A percentile compares a stretch with the other conserved stretches of the same genome.
These are phyloP conservation scores for Beauveria rudraprayagi DNA, from an alignment of 2,329 filamentous ascomycete genomes.

Conservation along the genomic window DNA sequence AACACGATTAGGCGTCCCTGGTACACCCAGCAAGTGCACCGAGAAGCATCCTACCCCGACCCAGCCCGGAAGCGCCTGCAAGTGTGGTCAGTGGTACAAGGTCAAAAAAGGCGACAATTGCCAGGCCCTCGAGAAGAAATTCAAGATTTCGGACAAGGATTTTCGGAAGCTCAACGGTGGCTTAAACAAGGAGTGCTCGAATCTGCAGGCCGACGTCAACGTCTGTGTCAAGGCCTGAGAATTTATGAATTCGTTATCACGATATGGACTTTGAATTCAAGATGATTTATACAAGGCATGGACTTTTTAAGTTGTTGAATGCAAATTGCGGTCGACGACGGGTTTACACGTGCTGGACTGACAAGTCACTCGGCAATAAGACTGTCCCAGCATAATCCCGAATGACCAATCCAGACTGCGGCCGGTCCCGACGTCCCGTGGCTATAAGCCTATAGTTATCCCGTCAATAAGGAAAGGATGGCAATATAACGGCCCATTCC, in stretches of 20 bases:
- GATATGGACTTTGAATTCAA: too few relatives aligned
- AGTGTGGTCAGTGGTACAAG: conserved; percentile 11
- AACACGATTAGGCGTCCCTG: background rate
- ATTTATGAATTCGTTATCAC: too few relatives aligned
- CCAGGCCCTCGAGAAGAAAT: background rate
- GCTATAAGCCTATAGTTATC: background rate
- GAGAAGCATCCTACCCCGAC: background rate
- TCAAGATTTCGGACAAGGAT: background rate
- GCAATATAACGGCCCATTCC: background rate
- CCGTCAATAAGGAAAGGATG: too few relatives aligned
- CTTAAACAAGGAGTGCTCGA: conserved; percentile 6
- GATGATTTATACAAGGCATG: too few relatives aligned
- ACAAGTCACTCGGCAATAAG: too few relatives aligned
- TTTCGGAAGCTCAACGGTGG: conserved; percentile 2
- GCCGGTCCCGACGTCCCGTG: background rate
- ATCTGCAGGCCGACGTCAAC: conserved; percentile 2
- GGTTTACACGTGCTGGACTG: too few relatives aligned
- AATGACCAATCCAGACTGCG: background rate
- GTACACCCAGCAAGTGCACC: background rate
- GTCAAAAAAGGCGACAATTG: conserved; percentile 11
- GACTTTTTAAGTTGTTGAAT: too few relatives aligned
- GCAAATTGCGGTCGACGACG: too few relatives aligned
- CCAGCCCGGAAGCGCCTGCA: background rate
- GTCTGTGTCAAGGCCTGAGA: conserved; percentile 3
- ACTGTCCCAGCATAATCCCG: too few relatives aligned